A percentile compares a stretch with the other conserved stretches of the same genome.
These are phyloP conservation scores for Zancudomyces culisetae DNA, from an alignment of 371 early-diverging fungal genomes.

Conservation along the genomic window DNA sequence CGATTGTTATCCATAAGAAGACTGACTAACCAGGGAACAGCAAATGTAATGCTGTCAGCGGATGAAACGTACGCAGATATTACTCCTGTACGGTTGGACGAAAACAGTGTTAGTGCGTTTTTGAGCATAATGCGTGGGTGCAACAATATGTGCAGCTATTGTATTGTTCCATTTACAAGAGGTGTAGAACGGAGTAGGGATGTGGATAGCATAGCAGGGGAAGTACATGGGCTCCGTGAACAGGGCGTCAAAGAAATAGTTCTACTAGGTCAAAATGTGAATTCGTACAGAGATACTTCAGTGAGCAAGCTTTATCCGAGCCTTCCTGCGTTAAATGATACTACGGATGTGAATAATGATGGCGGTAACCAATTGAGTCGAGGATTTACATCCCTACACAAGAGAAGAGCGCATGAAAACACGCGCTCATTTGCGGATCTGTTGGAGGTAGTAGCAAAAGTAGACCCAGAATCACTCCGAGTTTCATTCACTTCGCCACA, in stretches of 20 bases:
- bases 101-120: constrained; percentile 37
- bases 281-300: constrained; percentile 53
- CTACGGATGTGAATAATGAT: neutral
- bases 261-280: constrained; percentile 65
- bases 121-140: constrained; percentile 59
- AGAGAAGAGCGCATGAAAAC: constrained; percentile 47
- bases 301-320: constrained; percentile 28
- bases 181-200: constrained; percentile 52
- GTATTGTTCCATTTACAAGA: constrained; percentile 55
- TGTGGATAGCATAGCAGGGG: constrained; percentile 48
- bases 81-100: constrained; percentile 46
- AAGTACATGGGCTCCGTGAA: constrained; percentile 37
- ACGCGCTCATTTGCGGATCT: constrained; percentile 57
- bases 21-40: constrained; percentile 43
- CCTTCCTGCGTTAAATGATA: too few species aligned
- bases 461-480: constrained; percentile 48
- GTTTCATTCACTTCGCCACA: constrained; percentile 64
- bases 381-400: constrained; percentile 60
- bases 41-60: constrained; percentile 63
- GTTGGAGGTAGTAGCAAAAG: constrained; percentile 40
- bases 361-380: constrained; percentile 26
- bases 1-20: constrained; percentile 43
- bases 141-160: constrained; percentile 69
- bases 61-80: constrained; percentile 72
- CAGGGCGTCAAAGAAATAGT: constrained; percentile 57